Evolutionary conservation across 75 land plant species (phyloP), one percentile per base, ranked within the genome.

Genomic region (Sequoia sempervirens): DNA sequence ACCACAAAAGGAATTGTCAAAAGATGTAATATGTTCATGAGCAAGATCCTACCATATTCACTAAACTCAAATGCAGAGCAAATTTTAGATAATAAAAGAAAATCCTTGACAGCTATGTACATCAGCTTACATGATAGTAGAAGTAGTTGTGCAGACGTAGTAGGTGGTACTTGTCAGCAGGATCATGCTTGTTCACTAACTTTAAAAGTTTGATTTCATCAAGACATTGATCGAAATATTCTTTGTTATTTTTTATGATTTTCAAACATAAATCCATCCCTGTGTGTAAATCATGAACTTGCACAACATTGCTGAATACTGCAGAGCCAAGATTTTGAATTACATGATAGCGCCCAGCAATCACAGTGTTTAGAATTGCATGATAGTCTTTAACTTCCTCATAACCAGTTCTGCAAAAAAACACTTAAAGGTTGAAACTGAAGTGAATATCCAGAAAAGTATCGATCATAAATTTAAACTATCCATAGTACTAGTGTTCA

Each of bases 251-350:
- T 87, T 98, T 98, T 82, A 98, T 98, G 34, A 98, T 96, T 86
- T 98, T 98, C 92, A 98, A 90, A 84, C 99, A 98, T 7, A 96
- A 96, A 91, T 98, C 99, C 93, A 98, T 96, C 82, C 98, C 99
- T 20, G 99, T 94, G 45, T 92, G 94, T 80, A 98, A 85, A 80
- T 98, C 99, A 89, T 98, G 99, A 32, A 98, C 98, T 87, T 98
- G 99, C 53, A 98, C 92, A 79, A 98, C 99, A 83, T 96, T 98
- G 86, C 99, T 98, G 84, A 98, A 98, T 82, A 98, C 99, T 74
- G 99, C 99, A 30, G 98, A 94, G 76, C 99, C 99, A 30, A 98
- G 90, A 84, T 94, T 96, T 80, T 98, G 98, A 46, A 98, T 98
- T 69, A 98, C 99, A 91, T 98, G 99, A 84, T 98, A 98, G 40